Evolutionary conservation across 2,329 filamentous ascomycete genomes (phyloP), one percentile per base, ranked within the genome.

Genomic region (Talaromyces piceae): DNA sequence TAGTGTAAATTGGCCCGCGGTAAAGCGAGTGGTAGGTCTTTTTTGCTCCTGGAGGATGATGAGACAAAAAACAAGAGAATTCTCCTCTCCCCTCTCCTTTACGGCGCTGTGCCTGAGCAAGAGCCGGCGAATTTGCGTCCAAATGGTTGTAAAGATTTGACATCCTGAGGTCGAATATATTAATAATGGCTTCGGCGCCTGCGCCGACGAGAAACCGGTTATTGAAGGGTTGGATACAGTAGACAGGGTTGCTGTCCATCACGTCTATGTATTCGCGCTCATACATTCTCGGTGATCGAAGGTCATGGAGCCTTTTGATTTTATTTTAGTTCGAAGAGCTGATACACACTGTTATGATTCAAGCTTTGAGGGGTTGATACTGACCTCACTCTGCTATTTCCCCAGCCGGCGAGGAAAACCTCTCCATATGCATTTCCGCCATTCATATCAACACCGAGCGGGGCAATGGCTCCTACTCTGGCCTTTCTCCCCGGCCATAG

Each of bases 101-200:
- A n/a, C n/a, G n/a, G 16, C 22, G 18, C 2, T 45, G 47, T 45
- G 41, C 27, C 43, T 43, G 43, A 1, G 12, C 22, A 16, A 28
- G n/a, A 5, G n/a, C 12, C 12, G 23, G 49, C 44, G 39, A n/a
- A 27, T 47, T 60, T 23, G 65, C 56, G 20, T 66, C 58, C 8
- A 61, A 60, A 31, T 68, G 66, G 49, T 53, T 63, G 57, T 69
- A 70, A 12, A 56, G 59, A 20, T 60, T 66, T n/a, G 59, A 58
- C 59, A 81, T 69, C 22, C 82, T 78, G 41, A 85, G 61, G 57
- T 86, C 81, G 56, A 82, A 85, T 4, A 83, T 68, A 57, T 84
- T 84, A 41, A 85, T 65, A 47, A 83, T 70, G 41, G 74, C 77
- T 61, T 84, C 78, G 45, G 76, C 72, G 3, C 76, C 75, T 1